Conservation (phyloP, 192 early-diverging fungal species). For the Chytriomyces confervae region DNA sequence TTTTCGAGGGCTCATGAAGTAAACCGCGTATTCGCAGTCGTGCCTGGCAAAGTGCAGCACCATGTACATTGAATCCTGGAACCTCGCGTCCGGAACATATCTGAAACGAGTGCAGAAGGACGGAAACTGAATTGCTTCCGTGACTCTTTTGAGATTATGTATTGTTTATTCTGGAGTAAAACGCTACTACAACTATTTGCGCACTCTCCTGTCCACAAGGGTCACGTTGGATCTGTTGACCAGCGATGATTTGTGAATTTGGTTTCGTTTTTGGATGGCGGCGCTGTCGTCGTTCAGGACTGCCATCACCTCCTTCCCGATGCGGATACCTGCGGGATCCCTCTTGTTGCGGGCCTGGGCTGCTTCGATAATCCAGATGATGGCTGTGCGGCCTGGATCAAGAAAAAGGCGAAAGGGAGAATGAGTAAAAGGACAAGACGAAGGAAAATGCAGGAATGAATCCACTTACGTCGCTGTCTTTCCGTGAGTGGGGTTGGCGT, state of each 20-base stretch:
- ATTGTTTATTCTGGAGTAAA: background rate
- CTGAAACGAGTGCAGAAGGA: constrained; percentile 76
- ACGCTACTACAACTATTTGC: constrained; percentile 6
- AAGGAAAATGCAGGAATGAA: constrained; percentile 24
- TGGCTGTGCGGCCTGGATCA: constrained; percentile 58
- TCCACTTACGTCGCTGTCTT: constrained; percentile 64
- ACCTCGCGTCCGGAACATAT: constrained; percentile 78
- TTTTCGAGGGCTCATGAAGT: too few relatives aligned
- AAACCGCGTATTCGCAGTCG: constrained; percentile 40
- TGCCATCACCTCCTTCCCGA: constrained; percentile 81
- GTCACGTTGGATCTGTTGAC: constrained; percentile 71
- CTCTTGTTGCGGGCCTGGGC: constrained; percentile 57
- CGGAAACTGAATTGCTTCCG: background rate
- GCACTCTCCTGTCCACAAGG: constrained; percentile 43
- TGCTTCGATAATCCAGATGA: constrained; percentile 86
- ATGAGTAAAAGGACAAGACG: background rate
- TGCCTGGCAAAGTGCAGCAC: constrained; percentile 84
- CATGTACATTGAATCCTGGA: constrained; percentile 90
- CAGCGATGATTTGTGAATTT: constrained; percentile 81
- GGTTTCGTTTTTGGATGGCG: constrained; percentile 75
- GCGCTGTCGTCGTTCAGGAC: constrained; percentile 75
- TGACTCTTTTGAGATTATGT: too few relatives aligned
- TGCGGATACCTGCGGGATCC: constrained; percentile 64
- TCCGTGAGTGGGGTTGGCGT: constrained; percentile 79
- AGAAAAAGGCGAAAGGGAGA: background rate